Base-by-base conservation (phyloP, 2,329 filamentous ascomycete genomes). In the Tolypocladium pustulatum region DNA sequence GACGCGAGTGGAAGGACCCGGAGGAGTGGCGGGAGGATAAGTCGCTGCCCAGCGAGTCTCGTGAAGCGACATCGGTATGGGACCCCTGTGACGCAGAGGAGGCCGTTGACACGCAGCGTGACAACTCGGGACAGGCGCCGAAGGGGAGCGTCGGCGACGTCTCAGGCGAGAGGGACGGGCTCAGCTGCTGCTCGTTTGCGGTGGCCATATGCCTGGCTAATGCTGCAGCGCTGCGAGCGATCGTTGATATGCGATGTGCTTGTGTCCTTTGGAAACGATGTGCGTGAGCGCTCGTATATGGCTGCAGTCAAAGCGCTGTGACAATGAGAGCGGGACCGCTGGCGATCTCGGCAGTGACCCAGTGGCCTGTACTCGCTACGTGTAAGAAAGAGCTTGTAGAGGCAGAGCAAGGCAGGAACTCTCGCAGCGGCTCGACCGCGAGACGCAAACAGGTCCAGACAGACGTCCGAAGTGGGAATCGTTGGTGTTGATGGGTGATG, bases 41-140 rank as follows among this genome's bases (percentile, higher is more conserved):
- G 59, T 78, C 71, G 77, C 86, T 77, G 69, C 81, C 76, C 25
- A 84, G 70, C 3, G 83, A 85, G 61, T 84, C 78, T 55, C 81
- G 76, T 52, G 75, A 74, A 55, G 74, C 73, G 46, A 71, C 73
- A 65, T 82, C 74, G 62, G 76, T 78, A 60, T 75, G 78, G 17
- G 82, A 85, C 58, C 76, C 77, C 61, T 81, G 76, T 12, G 83
- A 86, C 32, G 81, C 78, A 54, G 84, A 82, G 20, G 84, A 85
- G 17, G 81, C 78, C 20, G 79, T 80, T 1, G 86, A 91, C 38
- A 88, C 73, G 63, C 82, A 86, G 62, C 87, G 85, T 57, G 84
- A 80, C 57, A 87, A 77, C 59, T 79, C 76, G 15, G 82, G 78
- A 52, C 80, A 79, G 49, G 82, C 76, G 46, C 83, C 80, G 59